phyloP scores from a whole-genome alignment of 1,139 yeast species.

The Kluyveromyces sp. region DNA sequence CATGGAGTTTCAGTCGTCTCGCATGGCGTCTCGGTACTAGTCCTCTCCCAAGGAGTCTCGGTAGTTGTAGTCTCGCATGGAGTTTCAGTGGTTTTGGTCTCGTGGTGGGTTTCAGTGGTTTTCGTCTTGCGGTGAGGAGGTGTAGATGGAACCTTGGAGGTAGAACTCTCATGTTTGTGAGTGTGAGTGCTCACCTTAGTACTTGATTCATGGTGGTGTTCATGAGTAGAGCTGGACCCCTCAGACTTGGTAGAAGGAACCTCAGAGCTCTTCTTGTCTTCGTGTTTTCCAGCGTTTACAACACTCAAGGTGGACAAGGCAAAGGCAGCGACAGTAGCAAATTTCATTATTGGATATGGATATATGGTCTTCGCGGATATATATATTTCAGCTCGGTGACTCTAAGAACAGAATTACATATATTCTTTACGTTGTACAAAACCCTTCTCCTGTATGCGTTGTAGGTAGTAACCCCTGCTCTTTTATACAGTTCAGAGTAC shows the following conservation, averaged over 20 bases:
- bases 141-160: background rate
- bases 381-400: no score
- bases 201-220: no score
- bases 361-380: background rate
- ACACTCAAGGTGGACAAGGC: conserved; percentile 6
- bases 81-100: background rate
- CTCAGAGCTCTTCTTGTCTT: background rate
- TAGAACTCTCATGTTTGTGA: background rate
- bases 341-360: conserved; percentile 14
- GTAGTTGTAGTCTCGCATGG: background rate
- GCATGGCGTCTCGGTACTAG: no score
- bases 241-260: background rate
- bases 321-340: conserved; percentile 14
- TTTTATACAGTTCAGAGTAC: background rate
- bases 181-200: no score
- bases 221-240: no score
- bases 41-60: no score
- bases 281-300: conserved; percentile 4
- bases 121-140: background rate
- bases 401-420: no score
- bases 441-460: no score
- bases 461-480: no score
- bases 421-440: no score
- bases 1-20: background rate
- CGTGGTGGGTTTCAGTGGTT: background rate